These are phyloP conservation scores for Fusarium gaditjirri DNA, from an alignment of 2,329 filamentous ascomycete species.

Conservation along the genomic window DNA sequence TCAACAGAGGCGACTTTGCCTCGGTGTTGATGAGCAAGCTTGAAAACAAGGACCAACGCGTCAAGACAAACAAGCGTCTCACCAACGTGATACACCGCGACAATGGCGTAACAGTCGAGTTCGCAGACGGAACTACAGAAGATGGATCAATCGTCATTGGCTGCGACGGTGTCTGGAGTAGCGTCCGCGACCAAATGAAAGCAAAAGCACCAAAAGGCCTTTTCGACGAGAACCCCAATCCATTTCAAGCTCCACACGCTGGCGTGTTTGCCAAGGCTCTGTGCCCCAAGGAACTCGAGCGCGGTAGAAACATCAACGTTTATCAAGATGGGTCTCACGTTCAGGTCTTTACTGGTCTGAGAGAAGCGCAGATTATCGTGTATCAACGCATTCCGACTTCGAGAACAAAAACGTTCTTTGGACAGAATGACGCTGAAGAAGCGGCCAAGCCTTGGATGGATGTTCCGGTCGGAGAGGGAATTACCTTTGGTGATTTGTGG, in stretches of 20 bases:
- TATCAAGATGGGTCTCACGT: conserved; percentile 15
- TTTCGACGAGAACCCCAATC: conserved; percentile 12
- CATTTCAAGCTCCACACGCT: conserved; percentile 5
- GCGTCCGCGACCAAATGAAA: conserved; percentile 22
- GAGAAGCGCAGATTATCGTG: conserved; percentile 4
- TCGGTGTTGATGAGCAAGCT: conserved; percentile 4
- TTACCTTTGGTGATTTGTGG: conserved; percentile 24
- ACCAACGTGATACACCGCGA: neutral
- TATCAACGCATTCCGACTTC: conserved; percentile 17
- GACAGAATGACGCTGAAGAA: conserved; percentile 21
- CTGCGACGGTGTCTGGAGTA: conserved; percentile 18
- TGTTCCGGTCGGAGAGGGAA: neutral
- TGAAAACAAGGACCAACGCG: neutral
- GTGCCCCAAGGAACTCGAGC: neutral
- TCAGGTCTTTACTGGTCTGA: conserved; percentile 17
- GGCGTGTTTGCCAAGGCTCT: conserved; percentile 9
- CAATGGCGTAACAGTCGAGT: conserved; percentile 6
- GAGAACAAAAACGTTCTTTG: conserved; percentile 15
- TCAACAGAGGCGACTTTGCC: conserved; percentile 22
- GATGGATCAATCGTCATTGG: neutral
- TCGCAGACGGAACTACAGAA: conserved; percentile 14
- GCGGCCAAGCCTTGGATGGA: conserved; percentile 10
- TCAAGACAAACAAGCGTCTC: conserved; percentile 22
- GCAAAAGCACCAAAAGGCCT: conserved; percentile 11
- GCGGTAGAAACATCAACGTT: conserved; percentile 6